Base-by-base conservation (phyloP, 1,284 basidiomycete genomes). In the Malassezia yamatoensis region DNA sequence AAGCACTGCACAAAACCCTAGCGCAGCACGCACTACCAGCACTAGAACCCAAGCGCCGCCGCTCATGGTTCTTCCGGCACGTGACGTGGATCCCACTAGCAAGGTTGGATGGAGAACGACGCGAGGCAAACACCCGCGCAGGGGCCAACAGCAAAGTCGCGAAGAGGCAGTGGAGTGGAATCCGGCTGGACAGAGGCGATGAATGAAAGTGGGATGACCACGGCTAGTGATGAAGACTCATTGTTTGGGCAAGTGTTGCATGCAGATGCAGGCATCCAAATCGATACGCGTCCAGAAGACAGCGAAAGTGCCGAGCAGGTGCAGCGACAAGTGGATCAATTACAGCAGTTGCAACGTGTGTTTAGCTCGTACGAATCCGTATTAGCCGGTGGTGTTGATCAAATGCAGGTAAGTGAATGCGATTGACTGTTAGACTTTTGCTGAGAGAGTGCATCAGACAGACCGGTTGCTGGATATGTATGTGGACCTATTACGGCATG, bases 381-480 rank as follows among this genome's bases (percentile, higher is more conserved):
- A 60, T 62, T 74, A 9, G 45, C 56, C 2, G 60, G 63, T 12
- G 64, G 61, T 32, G 56, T 62, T 5, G 64, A 56, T 1, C 66
- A 72, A 61, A 63, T 72, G 34, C 64, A 68, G n/a, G 70, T 66
- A 46, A 49, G 64, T 64, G 32, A 12, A n/a, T 10, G 18, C 37
- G 15, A 36, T 16, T 29, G 24, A 35, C 33, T 39, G 5, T 10
- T 54, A 65, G 63, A 35, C 60, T 32, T 71, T 72, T 41, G 60
- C 68, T 7, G 42, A 42, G 11, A 61, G 62, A 11, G 60, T 71
- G 1, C 43, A 46, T 15, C 63, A 68, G 38, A 72, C 70, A 4
- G 62, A 70, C 54, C 59, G 60, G 32, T 58, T 72, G 12, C 54
- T 72, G 10, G 68, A 71, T 45, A 58, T 61, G 29, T 72, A 72